A percentile compares a stretch with the other conserved stretches of the same genome.
These are phyloP conservation scores for Cercospora canescens DNA, from an alignment of 2,329 filamentous ascomycete genomes.

Conservation along the genomic window DNA sequence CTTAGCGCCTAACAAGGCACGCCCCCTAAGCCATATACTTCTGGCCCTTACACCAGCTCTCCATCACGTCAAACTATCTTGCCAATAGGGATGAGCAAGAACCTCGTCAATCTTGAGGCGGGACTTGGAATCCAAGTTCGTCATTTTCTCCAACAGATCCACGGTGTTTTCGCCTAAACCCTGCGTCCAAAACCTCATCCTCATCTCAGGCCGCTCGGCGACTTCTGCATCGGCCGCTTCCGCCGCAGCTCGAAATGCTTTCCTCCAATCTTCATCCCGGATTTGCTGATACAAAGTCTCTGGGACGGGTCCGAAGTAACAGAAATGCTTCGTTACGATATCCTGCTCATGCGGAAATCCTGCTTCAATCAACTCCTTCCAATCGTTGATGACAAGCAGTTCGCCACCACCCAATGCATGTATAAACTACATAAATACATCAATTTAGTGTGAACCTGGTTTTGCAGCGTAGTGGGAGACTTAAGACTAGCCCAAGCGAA, in stretches of 20 bases:
- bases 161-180: conserved; percentile 31
- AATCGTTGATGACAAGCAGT: conserved; percentile 31
- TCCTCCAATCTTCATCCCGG: conserved; percentile 32
- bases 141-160: conserved; percentile 40
- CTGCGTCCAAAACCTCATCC: conserved; percentile 34
- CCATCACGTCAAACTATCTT: neutral
- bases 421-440: conserved; percentile 34
- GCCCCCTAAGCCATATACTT: no score
- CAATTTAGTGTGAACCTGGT: neutral
- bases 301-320: conserved; percentile 37
- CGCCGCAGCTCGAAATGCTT: conserved; percentile 30
- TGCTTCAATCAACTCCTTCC: conserved; percentile 33
- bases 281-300: conserved; percentile 35
- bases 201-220: conserved; percentile 32
- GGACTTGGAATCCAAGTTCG: conserved; percentile 34
- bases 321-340: conserved; percentile 37
- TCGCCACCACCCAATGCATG: conserved; percentile 37
- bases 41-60: no score
- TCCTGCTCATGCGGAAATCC: conserved; percentile 37
- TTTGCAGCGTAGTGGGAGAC: conserved; percentile 15
- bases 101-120: conserved; percentile 39
- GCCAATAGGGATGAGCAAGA: conserved; percentile 37
- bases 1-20: no score
- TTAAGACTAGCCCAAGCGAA: conserved; percentile 42
- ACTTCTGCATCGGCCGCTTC: conserved; percentile 32